Base-by-base conservation (phyloP, 2,329 filamentous ascomycete species). In the Trichoderma citrinoviride region DNA sequence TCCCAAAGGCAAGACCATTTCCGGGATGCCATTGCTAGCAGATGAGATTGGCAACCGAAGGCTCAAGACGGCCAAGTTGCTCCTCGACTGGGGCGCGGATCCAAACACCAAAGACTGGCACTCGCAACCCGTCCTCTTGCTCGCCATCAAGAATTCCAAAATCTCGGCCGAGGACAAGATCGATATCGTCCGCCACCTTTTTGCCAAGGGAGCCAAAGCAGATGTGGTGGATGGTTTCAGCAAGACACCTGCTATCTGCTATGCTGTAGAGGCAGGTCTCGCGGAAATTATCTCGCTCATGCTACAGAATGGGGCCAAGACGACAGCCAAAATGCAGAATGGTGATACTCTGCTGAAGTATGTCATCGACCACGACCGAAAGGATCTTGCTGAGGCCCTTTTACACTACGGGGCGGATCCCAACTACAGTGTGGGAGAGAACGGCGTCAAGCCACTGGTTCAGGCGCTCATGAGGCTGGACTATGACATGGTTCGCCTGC, bases 31-130 rank as follows among this genome's bases (percentile, higher is more conserved):
- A 1, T 72, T 80, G 10, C 68, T 79, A 6, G 71, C 73, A 3
- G 73, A 76, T 25, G 72, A 76, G 0, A 66, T 80, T 2, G 57
- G 66, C 57, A 75, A 75, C 65, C 68, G 74, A 46, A 71, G 74
- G 49, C 61, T 75, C n/a, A 74, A 75, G 4, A 68, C 76, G 23
- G 71, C 71, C 7, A 70, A 71, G 53, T 65, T 75, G 8, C 71
- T 79, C 5, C 70, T 79, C 5, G 69, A 73, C 14, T 67, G 69
- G 19, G 76, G 77, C 10, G 77, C 77, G 4, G 69, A 76, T 23
- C 72, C 73, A 7, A 72, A 74, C 65, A 71, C 71, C 12, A 69
- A 70, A 12, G 77, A 77, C 61, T 68, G 73, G 7, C 68, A 71
- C 7, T 74, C 73, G 5, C 73, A 75, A 41, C 72, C 74, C 0